Percentiles rank a stretch among this genome's conserved stretches.
Evolutionary conservation across 805 yeast genomes (phyloP).

Genomic region (Schwanniomyces sp.): DNA sequence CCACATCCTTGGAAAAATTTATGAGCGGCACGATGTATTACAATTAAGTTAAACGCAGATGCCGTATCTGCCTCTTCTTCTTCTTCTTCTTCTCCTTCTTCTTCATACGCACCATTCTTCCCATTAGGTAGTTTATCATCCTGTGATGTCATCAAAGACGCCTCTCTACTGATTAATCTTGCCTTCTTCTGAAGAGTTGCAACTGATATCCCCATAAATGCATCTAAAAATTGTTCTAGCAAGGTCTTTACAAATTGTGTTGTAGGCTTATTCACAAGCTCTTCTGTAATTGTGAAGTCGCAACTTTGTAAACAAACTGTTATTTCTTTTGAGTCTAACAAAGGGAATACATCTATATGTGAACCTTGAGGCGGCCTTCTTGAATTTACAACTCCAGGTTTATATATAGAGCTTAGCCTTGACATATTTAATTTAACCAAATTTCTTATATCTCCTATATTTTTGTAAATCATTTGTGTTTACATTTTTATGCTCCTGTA

Average conservation of each 20-base stretch:
- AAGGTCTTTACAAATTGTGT: slow-evolving; percentile 53
- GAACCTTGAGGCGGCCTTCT: slow-evolving; percentile 16
- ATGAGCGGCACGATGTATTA: slow-evolving; percentile 58
- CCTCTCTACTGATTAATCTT: slow-evolving; percentile 6
- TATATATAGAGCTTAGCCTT: slow-evolving; percentile 29
- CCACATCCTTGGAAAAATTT: slow-evolving; percentile 73
- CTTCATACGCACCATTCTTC: slow-evolving; percentile 7
- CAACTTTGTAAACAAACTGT: slow-evolving; percentile 60
- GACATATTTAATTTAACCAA: slow-evolving; percentile 17
- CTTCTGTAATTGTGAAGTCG: slow-evolving; percentile 61
- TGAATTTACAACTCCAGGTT: slow-evolving; percentile 21
- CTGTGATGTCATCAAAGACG: slow-evolving; percentile 5
- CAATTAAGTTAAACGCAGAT: slow-evolving; percentile 48
- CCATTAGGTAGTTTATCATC: slow-evolving; percentile 6
- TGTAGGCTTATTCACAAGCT: slow-evolving; percentile 56
- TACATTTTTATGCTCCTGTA: neutral
- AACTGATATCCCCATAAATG: slow-evolving; percentile 53
- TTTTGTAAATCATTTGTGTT: neutral
- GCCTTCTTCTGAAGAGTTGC: slow-evolving; percentile 22
- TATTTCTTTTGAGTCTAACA: slow-evolving; percentile 60
- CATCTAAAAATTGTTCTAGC: slow-evolving; percentile 61
- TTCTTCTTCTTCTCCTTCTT: slow-evolving; percentile 14
- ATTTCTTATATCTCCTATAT: neutral
- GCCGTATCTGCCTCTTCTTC: slow-evolving; percentile 32
- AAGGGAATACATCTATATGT: slow-evolving; percentile 54